Base-by-base conservation (phyloP, 2,329 filamentous ascomycete genomes). In the Tympanopsis confertula region DNA sequence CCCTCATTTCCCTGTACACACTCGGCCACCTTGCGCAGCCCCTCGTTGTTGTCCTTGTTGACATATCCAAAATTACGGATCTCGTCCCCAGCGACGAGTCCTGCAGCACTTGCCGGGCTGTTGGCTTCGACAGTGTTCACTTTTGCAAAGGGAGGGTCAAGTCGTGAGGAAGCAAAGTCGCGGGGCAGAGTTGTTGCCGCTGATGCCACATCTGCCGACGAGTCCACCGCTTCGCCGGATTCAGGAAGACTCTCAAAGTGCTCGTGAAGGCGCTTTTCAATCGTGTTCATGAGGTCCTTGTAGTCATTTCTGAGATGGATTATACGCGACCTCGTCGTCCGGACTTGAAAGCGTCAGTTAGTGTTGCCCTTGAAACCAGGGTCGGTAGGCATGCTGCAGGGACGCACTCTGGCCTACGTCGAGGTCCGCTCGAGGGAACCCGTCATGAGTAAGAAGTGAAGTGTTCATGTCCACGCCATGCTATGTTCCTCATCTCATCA, bases 381-480 rank as follows among this genome's bases (percentile, higher is more conserved):
- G 14, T 22, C 7, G 18, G 12, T 13, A 20, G 29, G 35, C 3
- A n/a, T 13, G 37, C 35, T 4, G 15, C 20, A 24, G 14, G 28
- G 7, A 37, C 68, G 46, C 76, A 91, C 86, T 91, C 62, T 95
- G 89, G 19, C 91, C 82, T 44, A 98, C 83, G 57, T 98, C 91
- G 45, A 98, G 80, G 59, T 98, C 91, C 50, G 85, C 81, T 54
- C 91, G 76, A 20, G 91, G 91, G 55, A 86, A 98, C 35, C 91
- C 91, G 60, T 96, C 91, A 43, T 78, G 74, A 13, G 89, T 95
- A 18, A 86, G 76, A 28, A 98, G 74, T 41, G 77, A 70, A 5
- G 91, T 95, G 50, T 82, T 80, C 91, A 98, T 98, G 50, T 83
- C 80, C 38, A 94, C 89, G 33, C 82, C 79, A 66, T 96, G 89